These are phyloP conservation scores for Phycomyces blakesleeanus DNA, from an alignment of 192 early-diverging fungal genomes.

Conservation along the genomic window DNA sequence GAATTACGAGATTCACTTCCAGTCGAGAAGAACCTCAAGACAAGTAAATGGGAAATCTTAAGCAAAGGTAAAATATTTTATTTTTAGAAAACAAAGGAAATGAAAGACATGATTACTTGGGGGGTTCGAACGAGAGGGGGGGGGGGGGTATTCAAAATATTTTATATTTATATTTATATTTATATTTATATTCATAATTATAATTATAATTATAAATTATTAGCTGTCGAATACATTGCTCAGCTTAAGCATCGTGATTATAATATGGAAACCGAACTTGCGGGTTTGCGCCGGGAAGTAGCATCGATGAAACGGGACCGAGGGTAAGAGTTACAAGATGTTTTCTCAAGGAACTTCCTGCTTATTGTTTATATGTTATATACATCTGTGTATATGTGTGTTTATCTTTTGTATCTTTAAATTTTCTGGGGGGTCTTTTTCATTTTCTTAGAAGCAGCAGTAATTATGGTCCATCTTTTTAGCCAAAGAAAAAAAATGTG, in stretches of 20 bases:
- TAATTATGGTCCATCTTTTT: background rate
- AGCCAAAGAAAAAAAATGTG: background rate
- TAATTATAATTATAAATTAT: conserved; percentile 6
- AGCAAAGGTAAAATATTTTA: conserved; percentile 61
- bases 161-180: conserved; percentile 6
- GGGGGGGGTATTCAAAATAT: background rate
- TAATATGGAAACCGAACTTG: conserved; percentile 45
- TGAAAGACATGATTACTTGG: too few species aligned
- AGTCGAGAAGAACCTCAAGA: conserved; percentile 73
- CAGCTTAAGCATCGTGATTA: conserved; percentile 46
- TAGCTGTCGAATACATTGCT: conserved; percentile 55
- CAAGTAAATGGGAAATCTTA: conserved; percentile 89
- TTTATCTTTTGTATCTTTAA: background rate
- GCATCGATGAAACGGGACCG: conserved; percentile 20
- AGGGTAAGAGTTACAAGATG: too few species aligned
- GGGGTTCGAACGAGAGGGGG: too few species aligned
- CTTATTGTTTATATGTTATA: background rate
- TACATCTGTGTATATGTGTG: background rate
- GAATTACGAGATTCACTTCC: conserved; percentile 76
- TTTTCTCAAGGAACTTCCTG: too few species aligned
- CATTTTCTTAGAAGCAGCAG: background rate
- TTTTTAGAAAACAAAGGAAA: background rate
- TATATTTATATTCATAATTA: background rate
- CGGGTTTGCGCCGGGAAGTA: conserved; percentile 41
- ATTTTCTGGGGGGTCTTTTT: too few species aligned